Conservation (phyloP, 139 green algal species). For the Gonium pectorale region DNA sequence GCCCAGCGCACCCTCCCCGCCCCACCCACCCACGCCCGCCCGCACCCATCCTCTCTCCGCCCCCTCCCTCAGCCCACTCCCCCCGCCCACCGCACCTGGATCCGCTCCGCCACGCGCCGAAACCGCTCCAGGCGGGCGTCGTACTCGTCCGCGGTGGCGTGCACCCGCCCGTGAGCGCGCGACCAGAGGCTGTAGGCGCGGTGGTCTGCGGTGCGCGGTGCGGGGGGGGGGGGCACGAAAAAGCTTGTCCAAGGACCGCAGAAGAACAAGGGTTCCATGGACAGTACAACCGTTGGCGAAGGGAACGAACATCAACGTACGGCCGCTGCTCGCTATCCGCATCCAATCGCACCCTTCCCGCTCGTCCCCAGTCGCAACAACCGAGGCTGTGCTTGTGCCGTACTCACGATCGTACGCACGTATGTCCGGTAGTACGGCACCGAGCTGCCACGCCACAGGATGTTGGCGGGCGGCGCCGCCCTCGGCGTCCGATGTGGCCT, state of each 20-base stretch:
- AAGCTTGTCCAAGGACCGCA: too few relatives aligned
- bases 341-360: too few relatives aligned
- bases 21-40: too few relatives aligned
- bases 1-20: too few relatives aligned
- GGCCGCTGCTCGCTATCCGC: too few relatives aligned
- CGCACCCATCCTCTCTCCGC: background rate
- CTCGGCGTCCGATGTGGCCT: background rate
- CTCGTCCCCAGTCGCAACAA: too few relatives aligned
- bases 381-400: too few relatives aligned
- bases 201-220: background rate
- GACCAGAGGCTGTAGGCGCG: constrained; percentile 41
- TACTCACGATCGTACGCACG: constrained; percentile 38
- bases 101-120: background rate
- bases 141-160: constrained; percentile 15
- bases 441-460: constrained; percentile 30
- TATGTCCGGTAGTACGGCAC: constrained; percentile 24
- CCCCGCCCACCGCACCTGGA: background rate
- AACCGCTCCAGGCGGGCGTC: constrained; percentile 29
- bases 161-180: constrained; percentile 12
- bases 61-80: background rate
- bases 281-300: too few relatives aligned
- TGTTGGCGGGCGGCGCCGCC: constrained; percentile 6
- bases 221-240: background rate
- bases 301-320: too few relatives aligned
- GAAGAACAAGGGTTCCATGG: too few relatives aligned